These are phyloP conservation scores for Scheffersomyces amazonensis DNA, from an alignment of 805 yeast species.

Conservation along the genomic window DNA sequence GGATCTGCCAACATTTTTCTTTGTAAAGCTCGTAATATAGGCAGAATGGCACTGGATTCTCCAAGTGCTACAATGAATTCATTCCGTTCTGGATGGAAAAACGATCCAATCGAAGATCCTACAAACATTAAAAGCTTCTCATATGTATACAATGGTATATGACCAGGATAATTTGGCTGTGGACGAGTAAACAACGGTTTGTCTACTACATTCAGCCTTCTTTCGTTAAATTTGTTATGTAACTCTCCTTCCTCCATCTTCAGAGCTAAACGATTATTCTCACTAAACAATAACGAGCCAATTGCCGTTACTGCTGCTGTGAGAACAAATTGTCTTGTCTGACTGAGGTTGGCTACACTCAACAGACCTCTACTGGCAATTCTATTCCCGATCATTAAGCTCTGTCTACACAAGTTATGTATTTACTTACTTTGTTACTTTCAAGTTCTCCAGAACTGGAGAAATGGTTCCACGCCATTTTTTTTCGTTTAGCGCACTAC, in stretches of 20 bases:
- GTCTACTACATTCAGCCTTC: slow-evolving; percentile 25
- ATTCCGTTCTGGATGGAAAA: slow-evolving; percentile 71
- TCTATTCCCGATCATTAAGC: too few relatives aligned
- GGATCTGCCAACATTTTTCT: slow-evolving; percentile 72
- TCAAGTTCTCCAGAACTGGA: too few relatives aligned
- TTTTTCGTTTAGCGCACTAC: background rate
- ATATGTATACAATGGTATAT: slow-evolving; percentile 64
- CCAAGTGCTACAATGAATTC: slow-evolving; percentile 80
- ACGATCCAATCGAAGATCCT: slow-evolving; percentile 78
- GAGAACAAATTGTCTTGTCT: slow-evolving; percentile 3
- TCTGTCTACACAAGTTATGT: too few relatives aligned
- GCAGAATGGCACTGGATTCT: slow-evolving; percentile 81
- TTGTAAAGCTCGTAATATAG: slow-evolving; percentile 60
- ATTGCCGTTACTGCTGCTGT: slow-evolving; percentile 13
- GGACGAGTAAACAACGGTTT: slow-evolving; percentile 36
- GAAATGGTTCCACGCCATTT: too few relatives aligned
- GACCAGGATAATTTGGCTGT: slow-evolving; percentile 62
- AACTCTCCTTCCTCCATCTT: slow-evolving; percentile 53
- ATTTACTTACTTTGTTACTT: too few relatives aligned
- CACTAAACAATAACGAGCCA: slow-evolving; percentile 32
- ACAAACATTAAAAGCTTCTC: slow-evolving; percentile 66
- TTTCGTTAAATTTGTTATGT: slow-evolving; percentile 31
- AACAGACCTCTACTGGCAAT: too few relatives aligned
- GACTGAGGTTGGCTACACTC: background rate
- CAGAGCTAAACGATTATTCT: slow-evolving; percentile 55